Evolutionary conservation across 2,329 filamentous ascomycete genomes (phyloP), one percentile per base, ranked within the genome.

Genomic region (Didymosphaeria variabile): DNA sequence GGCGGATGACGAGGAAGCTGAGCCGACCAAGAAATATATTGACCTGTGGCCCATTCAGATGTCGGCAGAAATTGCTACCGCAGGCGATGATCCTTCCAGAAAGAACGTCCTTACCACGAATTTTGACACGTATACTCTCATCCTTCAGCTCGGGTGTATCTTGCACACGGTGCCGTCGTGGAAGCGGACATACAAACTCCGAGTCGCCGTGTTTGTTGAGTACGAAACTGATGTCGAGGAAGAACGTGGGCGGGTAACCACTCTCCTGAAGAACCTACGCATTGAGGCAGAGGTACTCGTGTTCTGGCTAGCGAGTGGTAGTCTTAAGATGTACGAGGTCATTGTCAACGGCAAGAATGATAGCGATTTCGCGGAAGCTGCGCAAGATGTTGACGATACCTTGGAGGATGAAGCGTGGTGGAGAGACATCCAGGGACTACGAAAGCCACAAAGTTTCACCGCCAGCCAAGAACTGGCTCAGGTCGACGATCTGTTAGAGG

Each of bases 21-120:
- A 84, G 19, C 87, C 89, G 56, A 82, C 81, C 4, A 94, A 94
- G 73, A 91, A 88, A 70, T 94, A 90, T 71, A 92, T 97, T 63
- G 93, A 97, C 71, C 80, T 97, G 5, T 97, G 93, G 93, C 93
- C 93, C 0, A 95, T 97, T 56, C 93, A 97, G 67, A 97, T 97
- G 92, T 94, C 92, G 6, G 92, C 92, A 1, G 91, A 94, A 69
- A 86, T 95, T 36, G 86, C 88, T 0, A 83, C 90, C 1, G 88
- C 65, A 23, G 55, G 45, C 5, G 74, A 65, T 85, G 72, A 74
- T 38, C 67, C 69, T 3, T 67, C 66, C 12, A 85, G 84, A 61
- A 81, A 85, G 63, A 88, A 87, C 69, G 84, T 95, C 6, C 77
- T 94, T 57, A 96, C 93, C 0, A 95, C 91, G 0, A 97, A 97